Evolutionary conservation across 106 monocot genomes (phyloP).

Genomic region (Cymbidium sinense): DNA sequence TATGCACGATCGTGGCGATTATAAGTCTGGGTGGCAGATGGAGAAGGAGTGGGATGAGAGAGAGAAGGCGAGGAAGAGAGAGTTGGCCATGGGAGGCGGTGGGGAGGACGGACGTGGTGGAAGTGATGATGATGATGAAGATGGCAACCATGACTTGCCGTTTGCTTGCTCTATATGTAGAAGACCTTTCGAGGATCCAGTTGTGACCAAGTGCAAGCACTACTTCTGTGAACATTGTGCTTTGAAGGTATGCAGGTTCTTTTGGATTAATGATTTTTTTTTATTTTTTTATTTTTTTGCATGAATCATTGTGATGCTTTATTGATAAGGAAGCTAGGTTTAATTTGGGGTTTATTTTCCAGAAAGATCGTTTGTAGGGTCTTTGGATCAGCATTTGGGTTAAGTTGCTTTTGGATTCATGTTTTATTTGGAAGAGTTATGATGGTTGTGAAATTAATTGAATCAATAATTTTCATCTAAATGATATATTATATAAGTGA

Average conservation of each 20-base stretch:
- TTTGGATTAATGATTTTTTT: not conserved
- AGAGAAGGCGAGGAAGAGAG: constrained; percentile 70
- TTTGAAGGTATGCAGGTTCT: constrained; percentile 46
- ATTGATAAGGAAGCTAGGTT: not conserved
- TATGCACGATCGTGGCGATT: constrained; percentile 98
- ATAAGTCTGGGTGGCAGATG: constrained; percentile 96
- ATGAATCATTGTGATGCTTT: not conserved
- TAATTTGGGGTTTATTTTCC: not conserved
- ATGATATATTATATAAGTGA: no score
- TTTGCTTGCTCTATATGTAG: constrained; percentile 73
- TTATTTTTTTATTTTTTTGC: not conserved
- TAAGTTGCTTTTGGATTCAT: no score
- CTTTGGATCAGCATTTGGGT: no score
- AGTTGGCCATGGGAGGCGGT: constrained; percentile 40
- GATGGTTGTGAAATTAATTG: no score
- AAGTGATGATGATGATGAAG: constrained; percentile 30
- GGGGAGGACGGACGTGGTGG: constrained; percentile 34
- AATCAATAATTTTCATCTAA: no score
- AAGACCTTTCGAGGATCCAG: constrained; percentile 74
- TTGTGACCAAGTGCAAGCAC: constrained; percentile 94
- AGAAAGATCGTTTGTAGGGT: not conserved
- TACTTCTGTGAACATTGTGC: constrained; percentile 99
- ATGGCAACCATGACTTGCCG: constrained; percentile 54
- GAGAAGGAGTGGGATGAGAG: constrained; percentile 86
- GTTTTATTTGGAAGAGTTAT: no score